Conservation (phyloP, 2,329 filamentous ascomycete genomes). For the Tolypocladium album region DNA sequence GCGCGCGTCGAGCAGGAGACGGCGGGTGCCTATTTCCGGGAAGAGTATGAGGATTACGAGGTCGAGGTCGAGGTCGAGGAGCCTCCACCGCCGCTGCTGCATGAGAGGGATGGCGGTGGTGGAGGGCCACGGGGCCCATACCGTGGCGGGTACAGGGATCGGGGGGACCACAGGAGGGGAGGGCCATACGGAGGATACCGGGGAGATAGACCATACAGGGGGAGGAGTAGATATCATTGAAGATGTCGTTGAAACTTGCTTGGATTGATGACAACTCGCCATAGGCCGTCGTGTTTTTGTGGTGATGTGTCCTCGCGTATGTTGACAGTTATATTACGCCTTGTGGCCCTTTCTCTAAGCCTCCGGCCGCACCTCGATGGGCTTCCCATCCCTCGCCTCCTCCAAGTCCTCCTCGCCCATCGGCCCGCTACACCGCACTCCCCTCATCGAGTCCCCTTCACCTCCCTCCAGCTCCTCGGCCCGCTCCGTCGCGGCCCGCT, state of each 20-base stretch:
- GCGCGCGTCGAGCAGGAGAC: conserved; percentile 60
- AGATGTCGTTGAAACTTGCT: conserved; percentile 14
- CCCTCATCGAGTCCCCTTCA: conserved; percentile 14
- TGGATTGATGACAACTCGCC: background rate
- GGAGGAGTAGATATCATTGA: conserved; percentile 21
- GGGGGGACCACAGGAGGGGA: conserved; percentile 20
- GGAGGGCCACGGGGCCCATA: conserved; percentile 12
- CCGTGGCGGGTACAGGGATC: conserved; percentile 14
- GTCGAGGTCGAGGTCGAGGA: conserved; percentile 75
- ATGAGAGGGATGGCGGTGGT: conserved; percentile 6
- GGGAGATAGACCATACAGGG: conserved; percentile 21
- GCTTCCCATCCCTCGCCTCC: conserved; percentile 3
- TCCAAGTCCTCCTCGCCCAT: conserved; percentile 20
- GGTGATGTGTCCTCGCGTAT: background rate
- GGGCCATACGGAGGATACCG: conserved; percentile 23
- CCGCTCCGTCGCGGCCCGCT: conserved; percentile 4
- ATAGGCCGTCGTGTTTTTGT: background rate
- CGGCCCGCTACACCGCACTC: conserved; percentile 25
- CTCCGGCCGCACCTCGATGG: background rate
- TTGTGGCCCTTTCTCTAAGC: background rate
- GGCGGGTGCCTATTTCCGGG: conserved; percentile 58
- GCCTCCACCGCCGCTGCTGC: conserved; percentile 23
- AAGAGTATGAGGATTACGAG: conserved; percentile 68
- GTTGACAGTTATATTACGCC: background rate
- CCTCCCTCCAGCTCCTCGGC: conserved; percentile 1